phyloP scores from a whole-genome alignment of 768 basidiomycete genomes.

The Russula earlei region DNA sequence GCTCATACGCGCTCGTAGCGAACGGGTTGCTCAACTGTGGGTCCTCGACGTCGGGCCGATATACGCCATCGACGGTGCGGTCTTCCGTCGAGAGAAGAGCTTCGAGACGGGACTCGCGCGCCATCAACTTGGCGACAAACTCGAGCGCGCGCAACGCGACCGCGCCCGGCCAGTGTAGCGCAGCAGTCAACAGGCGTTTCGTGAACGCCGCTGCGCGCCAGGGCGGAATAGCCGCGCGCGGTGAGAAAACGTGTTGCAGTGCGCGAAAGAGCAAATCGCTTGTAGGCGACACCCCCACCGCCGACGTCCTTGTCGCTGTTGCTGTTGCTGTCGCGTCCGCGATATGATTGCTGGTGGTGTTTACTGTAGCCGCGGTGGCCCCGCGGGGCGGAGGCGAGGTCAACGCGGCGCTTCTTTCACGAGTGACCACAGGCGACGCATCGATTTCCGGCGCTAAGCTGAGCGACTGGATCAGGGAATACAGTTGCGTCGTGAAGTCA shows the following conservation, averaged over 20 bases:
- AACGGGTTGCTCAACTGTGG: constrained; percentile 78
- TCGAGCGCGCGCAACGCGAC: constrained; percentile 59
- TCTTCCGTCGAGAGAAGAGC: constrained; percentile 84
- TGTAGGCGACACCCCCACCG: constrained; percentile 25
- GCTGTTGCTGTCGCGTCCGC: constrained; percentile 1
- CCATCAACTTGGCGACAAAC: constrained; percentile 63
- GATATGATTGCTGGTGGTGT: constrained; percentile 18
- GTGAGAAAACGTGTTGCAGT: constrained; percentile 72
- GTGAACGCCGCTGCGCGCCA: constrained; percentile 85
- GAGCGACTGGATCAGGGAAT: constrained; percentile 70
- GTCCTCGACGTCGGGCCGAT: constrained; percentile 80
- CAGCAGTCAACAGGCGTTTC: constrained; percentile 79
- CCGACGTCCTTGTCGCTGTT: too few species aligned
- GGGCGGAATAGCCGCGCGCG: constrained; percentile 53
- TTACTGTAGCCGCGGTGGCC: neutral
- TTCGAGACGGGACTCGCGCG: constrained; percentile 72
- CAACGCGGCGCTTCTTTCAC: constrained; percentile 7
- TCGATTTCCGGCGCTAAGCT: constrained; percentile 61
- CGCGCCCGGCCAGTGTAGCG: constrained; percentile 70
- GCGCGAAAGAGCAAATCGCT: constrained; percentile 81
- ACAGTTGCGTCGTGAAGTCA: constrained; percentile 81
- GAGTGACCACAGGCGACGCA: constrained; percentile 26
- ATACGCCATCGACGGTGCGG: constrained; percentile 73
- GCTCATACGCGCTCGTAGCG: constrained; percentile 81
- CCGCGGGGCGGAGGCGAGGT: constrained; percentile 20